Base-by-base conservation (phyloP, 1,284 basidiomycete genomes). In the Ceratobasidium sp. region DNA sequence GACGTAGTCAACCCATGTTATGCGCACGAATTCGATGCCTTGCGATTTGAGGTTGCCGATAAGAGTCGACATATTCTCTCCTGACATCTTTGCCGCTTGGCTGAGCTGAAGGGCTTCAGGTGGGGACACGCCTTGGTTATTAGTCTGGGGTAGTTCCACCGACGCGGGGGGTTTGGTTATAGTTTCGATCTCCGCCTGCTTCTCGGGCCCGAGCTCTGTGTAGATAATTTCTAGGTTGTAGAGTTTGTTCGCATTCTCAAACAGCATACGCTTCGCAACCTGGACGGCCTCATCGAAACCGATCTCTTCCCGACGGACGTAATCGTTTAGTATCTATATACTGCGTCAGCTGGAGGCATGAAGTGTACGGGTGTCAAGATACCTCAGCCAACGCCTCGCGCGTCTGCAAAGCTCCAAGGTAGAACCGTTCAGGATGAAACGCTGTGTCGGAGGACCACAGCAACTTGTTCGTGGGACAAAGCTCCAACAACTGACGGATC, bases 361-460 rank as follows among this genome's bases (percentile, higher is more conserved):
- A 31, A n/a, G 27, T 53, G 27, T 4, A 47, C n/a, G 27, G n/a
- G n/a, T n/a, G n/a, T 7, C 2, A 8, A 75, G 81, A 48, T 71
- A 91, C 92, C 77, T 88, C 84, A 75, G 84, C 89, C 29, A 94
- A 81, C 0, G 85, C 89, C 64, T 88, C 81, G 41, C 92, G 86
- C 1, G 89, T 87, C 81, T 93, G 92, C 0, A 87, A 65, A 1
- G 85, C 85, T 0, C 88, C 91, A 11, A 93, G 83, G 79, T 92
- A 93, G 79, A 87, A 94, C 0, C 87, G 86, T 79, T 93, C 92
- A 2, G 92, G 92, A 88, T 90, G 92, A 86, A 89, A 93, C 27
- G 89, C 91, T 92, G 60, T 24, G 66, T 44, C 41, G 22, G 57
- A 60, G 15, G 91, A 93, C 90, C 91, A 94, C 82, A 93, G 80